A percentile compares a stretch with the other conserved stretches of the same genome.
Conservation (phyloP, 805 yeast species). For the Candida parachauliodes region DNA sequence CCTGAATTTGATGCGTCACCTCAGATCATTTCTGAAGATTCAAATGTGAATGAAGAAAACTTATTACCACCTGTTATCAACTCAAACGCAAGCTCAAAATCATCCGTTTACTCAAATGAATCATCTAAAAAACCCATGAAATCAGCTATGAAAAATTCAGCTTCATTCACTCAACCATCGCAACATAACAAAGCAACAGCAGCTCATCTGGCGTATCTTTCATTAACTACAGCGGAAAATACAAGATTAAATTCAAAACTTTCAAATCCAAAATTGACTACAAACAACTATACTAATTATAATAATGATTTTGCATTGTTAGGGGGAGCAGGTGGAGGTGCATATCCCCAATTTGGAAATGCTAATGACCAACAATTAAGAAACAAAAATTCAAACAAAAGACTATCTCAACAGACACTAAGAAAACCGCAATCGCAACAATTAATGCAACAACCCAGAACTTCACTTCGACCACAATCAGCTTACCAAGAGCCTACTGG, state of each 20-base stretch:
- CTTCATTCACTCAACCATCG: constrained; percentile 15
- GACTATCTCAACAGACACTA: constrained; percentile 25
- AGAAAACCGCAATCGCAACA: constrained; percentile 18
- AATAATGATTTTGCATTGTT: constrained; percentile 6
- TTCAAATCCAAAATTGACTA: constrained; percentile 36
- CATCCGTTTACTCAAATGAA: constrained; percentile 29
- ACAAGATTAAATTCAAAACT: constrained; percentile 67
- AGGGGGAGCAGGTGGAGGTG: constrained; percentile 6
- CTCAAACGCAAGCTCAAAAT: constrained; percentile 21
- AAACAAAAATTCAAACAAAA: constrained; percentile 8
- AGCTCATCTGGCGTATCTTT: constrained; percentile 62
- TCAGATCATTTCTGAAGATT: constrained; percentile 18
- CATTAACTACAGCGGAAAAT: constrained; percentile 74
- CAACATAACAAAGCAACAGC: constrained; percentile 23
- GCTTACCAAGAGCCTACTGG: constrained; percentile 12
- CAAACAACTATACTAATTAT: not conserved
- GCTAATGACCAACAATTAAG: constrained; percentile 10
- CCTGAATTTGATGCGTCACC: constrained; percentile 32
- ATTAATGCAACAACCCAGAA: constrained; percentile 14
- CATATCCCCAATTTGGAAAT: constrained; percentile 12
- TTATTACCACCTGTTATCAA: constrained; percentile 3
- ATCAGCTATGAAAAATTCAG: constrained; percentile 48
- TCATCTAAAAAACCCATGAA: constrained; percentile 41
- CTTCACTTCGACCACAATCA: constrained; percentile 36
- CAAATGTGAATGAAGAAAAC: not conserved